Conservation (phyloP, 2,329 filamentous ascomycete species). For the Xylaria sp. region DNA sequence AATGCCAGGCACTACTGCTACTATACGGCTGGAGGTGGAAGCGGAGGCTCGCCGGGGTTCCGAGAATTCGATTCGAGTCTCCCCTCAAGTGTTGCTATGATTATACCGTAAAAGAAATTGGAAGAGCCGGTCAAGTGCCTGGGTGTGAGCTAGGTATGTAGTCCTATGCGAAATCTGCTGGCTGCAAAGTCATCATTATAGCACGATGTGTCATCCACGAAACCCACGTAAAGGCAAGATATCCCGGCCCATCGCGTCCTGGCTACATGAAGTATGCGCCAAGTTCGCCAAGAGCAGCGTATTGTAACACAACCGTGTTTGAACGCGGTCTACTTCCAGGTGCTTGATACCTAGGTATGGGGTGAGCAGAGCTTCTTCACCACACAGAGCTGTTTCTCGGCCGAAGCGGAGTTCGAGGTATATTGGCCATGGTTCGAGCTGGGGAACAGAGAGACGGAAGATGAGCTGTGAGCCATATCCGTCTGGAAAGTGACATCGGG, state of each 20-base stretch:
- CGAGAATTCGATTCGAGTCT: not conserved
- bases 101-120: not conserved
- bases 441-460: constrained; percentile 13
- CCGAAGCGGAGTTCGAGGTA: constrained; percentile 19
- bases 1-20: constrained; percentile 26
- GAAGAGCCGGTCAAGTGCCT: not conserved
- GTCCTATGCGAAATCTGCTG: constrained; percentile 20
- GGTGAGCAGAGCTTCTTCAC: constrained; percentile 4
- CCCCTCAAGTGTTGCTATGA: not conserved
- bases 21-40: constrained; percentile 19
- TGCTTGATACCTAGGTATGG: constrained; percentile 16
- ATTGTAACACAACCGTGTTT: constrained; percentile 29
- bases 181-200: constrained; percentile 13
- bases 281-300: constrained; percentile 34
- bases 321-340: constrained; percentile 24
- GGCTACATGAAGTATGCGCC: constrained; percentile 31
- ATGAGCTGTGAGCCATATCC: constrained; percentile 15
- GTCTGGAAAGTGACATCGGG: constrained; percentile 12
- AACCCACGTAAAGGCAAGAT: constrained; percentile 22
- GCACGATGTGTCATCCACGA: constrained; percentile 22
- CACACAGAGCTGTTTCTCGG: constrained; percentile 17
- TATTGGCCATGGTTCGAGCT: constrained; percentile 2
- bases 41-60: constrained; percentile 19
- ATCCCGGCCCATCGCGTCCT: constrained; percentile 27
- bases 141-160: not conserved